Conservation (phyloP, 2,329 filamentous ascomycete species). For the Ophiostoma perfectum region DNA sequence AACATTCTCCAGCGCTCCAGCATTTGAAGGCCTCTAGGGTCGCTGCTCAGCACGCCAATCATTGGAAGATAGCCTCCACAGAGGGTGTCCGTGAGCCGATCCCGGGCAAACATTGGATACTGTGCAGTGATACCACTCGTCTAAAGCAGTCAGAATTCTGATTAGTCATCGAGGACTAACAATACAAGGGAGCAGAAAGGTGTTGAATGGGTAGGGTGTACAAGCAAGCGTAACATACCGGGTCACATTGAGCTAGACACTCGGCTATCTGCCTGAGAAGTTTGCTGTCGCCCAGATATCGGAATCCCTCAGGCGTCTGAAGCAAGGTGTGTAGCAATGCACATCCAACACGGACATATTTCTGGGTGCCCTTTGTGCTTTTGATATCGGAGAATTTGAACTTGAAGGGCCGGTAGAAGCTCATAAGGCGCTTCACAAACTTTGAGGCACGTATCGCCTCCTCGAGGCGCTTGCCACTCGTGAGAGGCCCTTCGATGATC, state of each 20-base stretch:
- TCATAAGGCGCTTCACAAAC: constrained; percentile 89
- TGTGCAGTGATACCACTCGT: constrained; percentile 71
- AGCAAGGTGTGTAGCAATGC: constrained; percentile 80
- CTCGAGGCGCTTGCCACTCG: constrained; percentile 84
- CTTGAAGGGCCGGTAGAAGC: constrained; percentile 95
- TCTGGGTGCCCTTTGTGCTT: constrained; percentile 88
- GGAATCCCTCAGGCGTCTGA: constrained; percentile 76
- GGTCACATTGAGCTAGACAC: constrained; percentile 90
- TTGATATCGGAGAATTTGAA: constrained; percentile 86
- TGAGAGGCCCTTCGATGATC: constrained; percentile 86
- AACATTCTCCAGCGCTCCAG: constrained; percentile 96
- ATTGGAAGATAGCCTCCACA: constrained; percentile 93
- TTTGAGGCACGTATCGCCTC: constrained; percentile 93
- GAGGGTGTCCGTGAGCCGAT: constrained; percentile 78
- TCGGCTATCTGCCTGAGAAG: constrained; percentile 89
- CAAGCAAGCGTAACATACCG: constrained; percentile 46
- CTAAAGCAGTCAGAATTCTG: constrained; percentile 33
- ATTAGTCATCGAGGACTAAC: not conserved
- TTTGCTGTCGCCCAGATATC: constrained; percentile 86
- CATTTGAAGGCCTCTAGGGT: constrained; percentile 76
- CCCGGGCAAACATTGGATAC: constrained; percentile 80
- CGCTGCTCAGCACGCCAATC: constrained; percentile 78
- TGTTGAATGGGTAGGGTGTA: not conserved
- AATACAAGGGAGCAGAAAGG: not conserved
- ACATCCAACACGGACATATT: constrained; percentile 87